Evolutionary conservation across 129 eudicot genomes (phyloP), one percentile per base, ranked within the genome.

Genomic region (Lonicera japonica): DNA sequence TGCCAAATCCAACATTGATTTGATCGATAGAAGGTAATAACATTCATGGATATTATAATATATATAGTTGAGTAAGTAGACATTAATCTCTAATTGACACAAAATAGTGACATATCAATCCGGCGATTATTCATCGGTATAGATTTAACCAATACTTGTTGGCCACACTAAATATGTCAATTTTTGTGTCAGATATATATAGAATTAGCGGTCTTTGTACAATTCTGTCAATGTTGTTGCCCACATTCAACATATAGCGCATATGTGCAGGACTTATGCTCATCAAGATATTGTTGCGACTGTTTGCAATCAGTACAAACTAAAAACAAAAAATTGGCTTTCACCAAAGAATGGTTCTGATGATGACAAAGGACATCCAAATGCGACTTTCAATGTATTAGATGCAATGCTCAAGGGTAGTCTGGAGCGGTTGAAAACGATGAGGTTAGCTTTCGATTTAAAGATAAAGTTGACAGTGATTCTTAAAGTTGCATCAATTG

Each of bases 391-490:
- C 58, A 80, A 64, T 68, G 83, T 66, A 47, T 74, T 89, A 83
- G 95, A 89, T 67, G 66, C 68, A 21, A 76, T 82, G 79, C 74
- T 89, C 18, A 89, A 69, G 72, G 65, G 48, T 58, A 86, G 80
- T 56, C 74, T 89, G 80, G 88, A 89, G 56, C 86, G 91, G 3
- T 59, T 86, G 74, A 89, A 76, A 66, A 71, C 45, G 3, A 65
- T 78, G 88, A 86, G 97, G 97, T 89, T 55, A 70, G 76, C 41
- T 21, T 54, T 53, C 46, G 13, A 53, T 50, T 13, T 24, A 56
- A 13, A 18, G 13, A 38, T 47, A 34, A 24, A 55, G 21, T 43
- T 8, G 40, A 2, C 2, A 19, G 18, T 52, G 21, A 16, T 4
- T 5, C 4, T 3, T 54, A 8, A 0, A 20, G 21, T 54, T 29